Percentiles rank a stretch among this genome's conserved stretches.
Conservation (phyloP, 352 stramenopile species). For the Hyaloperonospora brassicae region DNA sequence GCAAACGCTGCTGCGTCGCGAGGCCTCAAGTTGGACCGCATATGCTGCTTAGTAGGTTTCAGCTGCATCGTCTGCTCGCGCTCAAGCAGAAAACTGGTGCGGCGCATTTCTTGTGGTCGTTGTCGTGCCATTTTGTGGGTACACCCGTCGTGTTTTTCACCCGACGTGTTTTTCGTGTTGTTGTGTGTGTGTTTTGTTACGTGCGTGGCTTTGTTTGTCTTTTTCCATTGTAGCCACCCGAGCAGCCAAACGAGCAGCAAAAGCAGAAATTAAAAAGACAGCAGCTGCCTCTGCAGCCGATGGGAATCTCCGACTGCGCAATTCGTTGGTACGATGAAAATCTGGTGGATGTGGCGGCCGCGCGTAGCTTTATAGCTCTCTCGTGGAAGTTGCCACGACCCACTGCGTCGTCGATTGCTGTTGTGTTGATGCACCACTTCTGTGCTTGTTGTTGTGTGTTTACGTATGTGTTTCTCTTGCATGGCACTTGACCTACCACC, state of each 20-base stretch:
- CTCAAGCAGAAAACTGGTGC: slow-evolving; percentile 26
- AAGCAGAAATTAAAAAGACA: slow-evolving; percentile 21
- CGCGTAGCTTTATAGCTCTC: neutral
- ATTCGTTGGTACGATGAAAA: slow-evolving; percentile 25
- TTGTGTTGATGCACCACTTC: neutral
- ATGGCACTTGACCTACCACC: neutral
- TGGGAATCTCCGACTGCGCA: slow-evolving; percentile 25
- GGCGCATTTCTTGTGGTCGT: neutral
- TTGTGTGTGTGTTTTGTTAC: no score
- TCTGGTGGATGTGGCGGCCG: neutral
- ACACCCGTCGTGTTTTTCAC: no score
- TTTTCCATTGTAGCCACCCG: slow-evolving; percentile 12
- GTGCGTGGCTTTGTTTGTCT: neutral
- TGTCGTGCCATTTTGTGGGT: no score
- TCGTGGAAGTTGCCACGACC: neutral
- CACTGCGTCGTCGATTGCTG: no score
- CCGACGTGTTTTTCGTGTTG: no score
- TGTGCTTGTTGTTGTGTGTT: neutral
- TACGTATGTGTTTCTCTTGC: no score
- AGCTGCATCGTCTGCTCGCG: slow-evolving; percentile 24
- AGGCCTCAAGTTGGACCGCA: slow-evolving; percentile 13
- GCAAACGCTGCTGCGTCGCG: slow-evolving; percentile 15
- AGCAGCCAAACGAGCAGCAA: slow-evolving; percentile 26
- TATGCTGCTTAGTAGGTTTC: slow-evolving; percentile 21
- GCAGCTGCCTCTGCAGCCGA: slow-evolving; percentile 21